Percentiles rank a stretch among this genome's conserved stretches.
Conservation (phyloP, 202 grass and related monocot genomes). For the Dendrocalamus latiflorus region DNA sequence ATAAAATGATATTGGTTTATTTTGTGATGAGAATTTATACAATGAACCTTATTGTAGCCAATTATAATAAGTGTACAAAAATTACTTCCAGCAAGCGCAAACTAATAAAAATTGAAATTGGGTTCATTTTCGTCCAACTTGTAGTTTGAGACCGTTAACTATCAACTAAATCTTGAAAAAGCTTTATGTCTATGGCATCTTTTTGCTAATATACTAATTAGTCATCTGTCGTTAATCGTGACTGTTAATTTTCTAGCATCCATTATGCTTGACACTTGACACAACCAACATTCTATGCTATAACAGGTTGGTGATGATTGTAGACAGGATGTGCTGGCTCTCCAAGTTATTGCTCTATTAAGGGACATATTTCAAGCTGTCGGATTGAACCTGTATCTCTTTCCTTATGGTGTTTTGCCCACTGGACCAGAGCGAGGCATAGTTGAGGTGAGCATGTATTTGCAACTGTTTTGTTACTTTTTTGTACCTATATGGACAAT, state of each 20-base stretch:
- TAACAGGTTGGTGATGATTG: too few relatives aligned
- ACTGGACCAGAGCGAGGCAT: slow-evolving; percentile 90
- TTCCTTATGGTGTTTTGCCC: slow-evolving; percentile 93
- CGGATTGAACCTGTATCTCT: slow-evolving; percentile 93
- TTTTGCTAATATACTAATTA: too few relatives aligned
- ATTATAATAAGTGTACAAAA: neutral
- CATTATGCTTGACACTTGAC: too few relatives aligned
- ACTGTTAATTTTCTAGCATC: too few relatives aligned
- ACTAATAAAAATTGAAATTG: slow-evolving; percentile 3
- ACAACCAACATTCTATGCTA: too few relatives aligned
- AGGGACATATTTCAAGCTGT: slow-evolving; percentile 91
- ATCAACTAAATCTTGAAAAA: too few relatives aligned
- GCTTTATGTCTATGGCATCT: too few relatives aligned
- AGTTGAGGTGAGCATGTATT: slow-evolving; percentile 66
- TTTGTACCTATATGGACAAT: slow-evolving; percentile 12
- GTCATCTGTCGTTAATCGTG: too few relatives aligned
- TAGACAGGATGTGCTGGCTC: too few relatives aligned
- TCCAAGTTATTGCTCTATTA: too few relatives aligned
- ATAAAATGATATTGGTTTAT: neutral
- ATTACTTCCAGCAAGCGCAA: neutral
- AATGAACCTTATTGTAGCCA: neutral
- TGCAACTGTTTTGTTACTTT: neutral
- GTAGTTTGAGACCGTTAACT: too few relatives aligned
- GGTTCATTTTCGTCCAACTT: slow-evolving; percentile 7
- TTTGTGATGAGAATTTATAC: neutral